A percentile compares a stretch with the other conserved stretches of the same genome.
Conservation (phyloP, 805 yeast genomes). For the Spencermartinsiella europaea region DNA sequence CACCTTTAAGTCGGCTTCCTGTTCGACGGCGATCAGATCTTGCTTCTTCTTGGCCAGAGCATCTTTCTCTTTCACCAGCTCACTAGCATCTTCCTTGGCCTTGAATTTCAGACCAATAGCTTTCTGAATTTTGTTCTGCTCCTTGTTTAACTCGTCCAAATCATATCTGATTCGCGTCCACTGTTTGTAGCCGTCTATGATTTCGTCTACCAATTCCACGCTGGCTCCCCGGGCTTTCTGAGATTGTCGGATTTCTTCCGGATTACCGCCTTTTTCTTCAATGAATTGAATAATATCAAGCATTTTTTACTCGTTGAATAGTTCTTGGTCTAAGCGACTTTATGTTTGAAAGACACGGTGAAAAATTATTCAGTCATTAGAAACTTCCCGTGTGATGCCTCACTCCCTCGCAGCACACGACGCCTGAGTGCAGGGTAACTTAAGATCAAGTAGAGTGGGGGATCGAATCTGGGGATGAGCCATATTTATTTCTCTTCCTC, state of each 20-base stretch:
- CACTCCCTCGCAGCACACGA: no score
- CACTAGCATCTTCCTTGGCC: slow-evolving; percentile 90
- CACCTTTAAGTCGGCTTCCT: slow-evolving; percentile 69
- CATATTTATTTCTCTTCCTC: background rate
- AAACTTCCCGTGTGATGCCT: no score
- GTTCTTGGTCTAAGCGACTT: background rate
- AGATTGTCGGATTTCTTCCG: slow-evolving; percentile 78
- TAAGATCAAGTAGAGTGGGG: no score
- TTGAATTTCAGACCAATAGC: slow-evolving; percentile 89
- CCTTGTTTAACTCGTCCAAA: slow-evolving; percentile 84
- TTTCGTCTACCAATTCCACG: slow-evolving; percentile 94
- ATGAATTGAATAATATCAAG: slow-evolving; percentile 88
- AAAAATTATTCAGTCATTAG: no score
- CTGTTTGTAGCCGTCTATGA: slow-evolving; percentile 80
- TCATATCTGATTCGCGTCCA: slow-evolving; percentile 85
- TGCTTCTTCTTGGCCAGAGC: slow-evolving; percentile 65
- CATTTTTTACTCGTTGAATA: slow-evolving; percentile 41
- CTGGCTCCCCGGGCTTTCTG: slow-evolving; percentile 93
- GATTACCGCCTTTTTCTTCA: slow-evolving; percentile 96
- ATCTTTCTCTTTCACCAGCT: slow-evolving; percentile 77
- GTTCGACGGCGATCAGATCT: slow-evolving; percentile 60
- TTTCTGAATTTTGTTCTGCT: slow-evolving; percentile 83
- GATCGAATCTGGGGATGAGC: background rate
- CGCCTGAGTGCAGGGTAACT: no score
- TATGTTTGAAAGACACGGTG: no score